Evolutionary conservation across 1,139 yeast genomes (phyloP).

Genomic region (Scheffersomyces insectosa): DNA sequence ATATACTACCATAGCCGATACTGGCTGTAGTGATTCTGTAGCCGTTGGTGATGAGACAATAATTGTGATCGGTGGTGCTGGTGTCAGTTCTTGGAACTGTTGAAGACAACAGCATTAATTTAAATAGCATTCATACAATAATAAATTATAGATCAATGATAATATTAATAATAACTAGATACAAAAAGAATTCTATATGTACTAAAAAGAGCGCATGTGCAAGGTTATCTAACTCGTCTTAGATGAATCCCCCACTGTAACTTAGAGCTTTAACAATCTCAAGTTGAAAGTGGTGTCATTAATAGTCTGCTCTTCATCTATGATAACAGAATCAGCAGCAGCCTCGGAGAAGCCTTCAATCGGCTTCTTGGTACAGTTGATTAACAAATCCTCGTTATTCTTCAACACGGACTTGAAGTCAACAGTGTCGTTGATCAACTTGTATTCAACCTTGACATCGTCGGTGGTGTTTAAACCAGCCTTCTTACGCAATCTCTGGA

Average conservation of each 20-base stretch:
- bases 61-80: slow-evolving; percentile 70
- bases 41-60: slow-evolving; percentile 21
- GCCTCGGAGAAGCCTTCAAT: slow-evolving; percentile 41
- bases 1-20: slow-evolving; percentile 87
- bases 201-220: not conserved
- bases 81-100: slow-evolving; percentile 57
- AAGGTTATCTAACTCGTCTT: not conserved
- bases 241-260: not conserved
- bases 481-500: slow-evolving; percentile 96
- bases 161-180: too few relatives aligned
- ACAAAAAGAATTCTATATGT: not conserved
- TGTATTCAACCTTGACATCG: slow-evolving; percentile 86
- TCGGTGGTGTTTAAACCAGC: slow-evolving; percentile 94
- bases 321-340: slow-evolving; percentile 51
- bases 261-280: slow-evolving; percentile 67
- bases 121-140: not conserved
- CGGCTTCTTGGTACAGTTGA: slow-evolving; percentile 75
- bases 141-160: not conserved
- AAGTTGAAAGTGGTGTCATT: slow-evolving; percentile 82
- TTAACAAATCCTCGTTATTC: slow-evolving; percentile 65
- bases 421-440: slow-evolving; percentile 68
- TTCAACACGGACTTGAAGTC: slow-evolving; percentile 64
- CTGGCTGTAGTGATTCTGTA: slow-evolving; percentile 65
- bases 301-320: slow-evolving; percentile 88
- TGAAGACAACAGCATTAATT: not conserved